phyloP scores from a whole-genome alignment of 140 eudicot species.

The Eryngium alpinum region DNA sequence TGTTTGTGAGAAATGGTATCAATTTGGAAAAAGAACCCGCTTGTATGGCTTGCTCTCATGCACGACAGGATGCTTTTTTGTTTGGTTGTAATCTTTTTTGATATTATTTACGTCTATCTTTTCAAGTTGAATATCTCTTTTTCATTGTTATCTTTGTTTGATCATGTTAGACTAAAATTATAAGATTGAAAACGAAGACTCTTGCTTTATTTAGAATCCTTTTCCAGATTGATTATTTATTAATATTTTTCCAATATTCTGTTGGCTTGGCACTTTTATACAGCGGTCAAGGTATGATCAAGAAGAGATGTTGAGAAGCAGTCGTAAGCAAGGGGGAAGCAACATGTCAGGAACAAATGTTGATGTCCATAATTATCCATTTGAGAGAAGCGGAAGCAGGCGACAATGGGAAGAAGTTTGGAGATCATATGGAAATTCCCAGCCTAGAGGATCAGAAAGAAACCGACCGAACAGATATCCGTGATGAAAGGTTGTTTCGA shows the following conservation, averaged over 20 bases:
- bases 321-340: constrained; percentile 35
- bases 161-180: background rate
- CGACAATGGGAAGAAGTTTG: constrained; percentile 54
- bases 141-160: no score
- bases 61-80: no score
- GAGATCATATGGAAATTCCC: constrained; percentile 43
- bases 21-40: no score
- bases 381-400: constrained; percentile 43
- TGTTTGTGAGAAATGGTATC: no score
- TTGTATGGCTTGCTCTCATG: no score
- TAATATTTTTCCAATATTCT: background rate
- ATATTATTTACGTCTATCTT: no score
- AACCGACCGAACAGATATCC: constrained; percentile 30
- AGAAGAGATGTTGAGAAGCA: constrained; percentile 67
- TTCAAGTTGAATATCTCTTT: no score
- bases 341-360: constrained; percentile 38
- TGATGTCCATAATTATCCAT: constrained; percentile 40
- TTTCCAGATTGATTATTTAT: background rate
- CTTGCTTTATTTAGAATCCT: background rate
- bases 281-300: constrained; percentile 71
- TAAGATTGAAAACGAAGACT: background rate
- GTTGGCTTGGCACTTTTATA: constrained; percentile 24
- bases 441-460: constrained; percentile 45
- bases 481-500: background rate
- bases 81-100: no score